Percentiles rank a stretch among this genome's conserved stretches.
Evolutionary conservation across 2,329 filamentous ascomycete species (phyloP).

Genomic region (Moelleriella libera): DNA sequence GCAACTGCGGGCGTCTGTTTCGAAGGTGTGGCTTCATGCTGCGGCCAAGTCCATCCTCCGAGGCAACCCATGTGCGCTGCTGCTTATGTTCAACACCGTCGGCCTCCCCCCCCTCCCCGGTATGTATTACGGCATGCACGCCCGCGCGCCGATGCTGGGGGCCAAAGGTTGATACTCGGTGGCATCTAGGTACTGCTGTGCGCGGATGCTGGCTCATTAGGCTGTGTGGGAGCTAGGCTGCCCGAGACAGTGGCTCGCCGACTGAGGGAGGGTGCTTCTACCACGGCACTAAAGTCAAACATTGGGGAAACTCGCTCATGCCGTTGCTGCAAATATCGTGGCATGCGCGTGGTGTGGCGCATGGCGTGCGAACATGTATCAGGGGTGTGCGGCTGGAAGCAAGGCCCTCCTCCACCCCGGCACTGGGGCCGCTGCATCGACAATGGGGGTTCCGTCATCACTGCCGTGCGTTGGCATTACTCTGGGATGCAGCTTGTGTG

Average conservation of each 20-base stretch:
- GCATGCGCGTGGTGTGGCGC: constrained; percentile 4
- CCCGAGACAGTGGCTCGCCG: constrained; percentile 6
- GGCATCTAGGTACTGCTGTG: not conserved
- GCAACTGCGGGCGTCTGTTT: too few species aligned
- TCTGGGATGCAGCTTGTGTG: not conserved
- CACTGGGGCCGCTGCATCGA: not conserved
- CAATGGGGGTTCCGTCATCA: not conserved
- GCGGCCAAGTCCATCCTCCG: too few species aligned
- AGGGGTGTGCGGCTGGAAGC: not conserved
- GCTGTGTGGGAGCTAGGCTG: constrained; percentile 1
- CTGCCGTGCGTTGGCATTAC: not conserved
- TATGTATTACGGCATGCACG: too few species aligned
- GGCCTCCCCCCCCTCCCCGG: too few species aligned
- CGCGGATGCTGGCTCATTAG: not conserved
- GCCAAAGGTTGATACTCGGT: not conserved
- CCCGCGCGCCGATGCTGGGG: not conserved
- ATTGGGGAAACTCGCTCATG: constrained; percentile 3
- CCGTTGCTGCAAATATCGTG: constrained; percentile 2
- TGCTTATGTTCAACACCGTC: too few species aligned
- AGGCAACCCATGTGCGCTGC: too few species aligned
- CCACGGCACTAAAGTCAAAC: constrained; percentile 3
- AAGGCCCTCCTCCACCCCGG: not conserved
- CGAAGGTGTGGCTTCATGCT: too few species aligned
- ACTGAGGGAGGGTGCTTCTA: not conserved
- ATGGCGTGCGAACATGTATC: not conserved